Evolutionary conservation across 75 land plant genomes (phyloP).

Genomic region (Pinus tabuliformis): DNA sequence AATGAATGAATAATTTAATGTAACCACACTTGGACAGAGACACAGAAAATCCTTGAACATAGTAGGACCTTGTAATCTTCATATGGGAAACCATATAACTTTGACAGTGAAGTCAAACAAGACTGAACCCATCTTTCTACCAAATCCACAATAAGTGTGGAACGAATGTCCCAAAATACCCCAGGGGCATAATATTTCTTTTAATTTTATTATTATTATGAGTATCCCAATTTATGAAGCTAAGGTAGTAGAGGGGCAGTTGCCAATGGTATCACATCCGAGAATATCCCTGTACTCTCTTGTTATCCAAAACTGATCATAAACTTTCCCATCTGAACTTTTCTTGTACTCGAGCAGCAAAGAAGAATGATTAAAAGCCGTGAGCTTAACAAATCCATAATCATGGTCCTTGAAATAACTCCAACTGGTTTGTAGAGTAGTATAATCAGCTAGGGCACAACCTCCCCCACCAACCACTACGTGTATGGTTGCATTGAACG

Average conservation of each 20-base stretch:
- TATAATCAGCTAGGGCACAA: slow-evolving; percentile 48
- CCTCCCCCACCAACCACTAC: slow-evolving; percentile 80
- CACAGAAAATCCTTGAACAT: no score
- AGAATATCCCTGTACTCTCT: slow-evolving; percentile 82
- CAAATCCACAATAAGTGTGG: no score
- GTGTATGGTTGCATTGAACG: slow-evolving; percentile 89
- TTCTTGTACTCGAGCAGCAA: slow-evolving; percentile 91
- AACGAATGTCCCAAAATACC: no score
- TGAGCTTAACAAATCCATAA: slow-evolving; percentile 81
- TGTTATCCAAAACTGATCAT: slow-evolving; percentile 77
- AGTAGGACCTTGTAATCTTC: no score
- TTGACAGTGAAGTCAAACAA: no score
- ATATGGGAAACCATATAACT: no score
- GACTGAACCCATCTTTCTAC: no score
- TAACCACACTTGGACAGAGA: no score
- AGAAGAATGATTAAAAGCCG: slow-evolving; percentile 84
- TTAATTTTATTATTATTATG: no score
- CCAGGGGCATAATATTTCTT: no score
- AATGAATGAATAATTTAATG: no score
- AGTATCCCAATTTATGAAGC: slow-evolving; percentile 18
- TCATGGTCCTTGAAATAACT: slow-evolving; percentile 69
- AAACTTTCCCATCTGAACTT: slow-evolving; percentile 77
- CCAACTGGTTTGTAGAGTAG: slow-evolving; percentile 60
- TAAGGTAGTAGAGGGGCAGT: slow-evolving; percentile 65
- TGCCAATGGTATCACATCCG: slow-evolving; percentile 64